phyloP scores from a whole-genome alignment of 306 rosid genomes.

The Morella rubra region DNA sequence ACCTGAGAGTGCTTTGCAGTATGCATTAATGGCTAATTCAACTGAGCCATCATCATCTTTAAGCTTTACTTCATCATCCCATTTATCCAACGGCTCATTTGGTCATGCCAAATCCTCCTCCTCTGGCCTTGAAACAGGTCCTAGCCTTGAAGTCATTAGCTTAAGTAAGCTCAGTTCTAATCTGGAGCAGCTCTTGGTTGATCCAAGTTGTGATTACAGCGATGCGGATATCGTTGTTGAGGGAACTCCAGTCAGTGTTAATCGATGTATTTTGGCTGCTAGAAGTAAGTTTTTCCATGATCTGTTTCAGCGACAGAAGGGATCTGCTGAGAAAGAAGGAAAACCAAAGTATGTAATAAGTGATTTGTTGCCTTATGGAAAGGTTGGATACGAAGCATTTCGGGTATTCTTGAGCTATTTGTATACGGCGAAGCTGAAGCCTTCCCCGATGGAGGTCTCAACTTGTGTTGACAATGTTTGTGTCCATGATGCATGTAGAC shows the following conservation, averaged over 20 bases:
- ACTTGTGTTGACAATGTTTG: constrained; percentile 51
- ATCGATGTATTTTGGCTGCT: constrained; percentile 52
- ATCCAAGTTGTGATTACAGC: constrained; percentile 38
- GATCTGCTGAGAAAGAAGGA: constrained; percentile 32
- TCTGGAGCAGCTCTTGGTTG: constrained; percentile 49
- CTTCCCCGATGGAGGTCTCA: constrained; percentile 49
- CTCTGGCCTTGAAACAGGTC: constrained; percentile 43
- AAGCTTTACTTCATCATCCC: constrained; percentile 81
- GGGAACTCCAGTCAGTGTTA: constrained; percentile 42
- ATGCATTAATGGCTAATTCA: constrained; percentile 58
- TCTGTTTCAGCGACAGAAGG: constrained; percentile 36
- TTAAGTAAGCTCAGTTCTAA: constrained; percentile 51
- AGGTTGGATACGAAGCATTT: constrained; percentile 52
- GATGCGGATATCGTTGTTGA: constrained; percentile 54
- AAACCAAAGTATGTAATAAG: constrained; percentile 34
- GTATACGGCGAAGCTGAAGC: constrained; percentile 50
- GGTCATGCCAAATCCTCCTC: constrained; percentile 48
- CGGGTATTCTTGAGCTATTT: constrained; percentile 46
- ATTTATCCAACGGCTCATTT: constrained; percentile 66
- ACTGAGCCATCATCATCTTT: constrained; percentile 83
- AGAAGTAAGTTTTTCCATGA: constrained; percentile 46
- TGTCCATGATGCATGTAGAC: constrained; percentile 54
- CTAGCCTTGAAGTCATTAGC: constrained; percentile 65
- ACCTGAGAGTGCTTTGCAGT: background rate
- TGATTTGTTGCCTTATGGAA: constrained; percentile 53